Conservation (phyloP, 2,329 filamentous ascomycete genomes). For the Trichothecium roseum region DNA sequence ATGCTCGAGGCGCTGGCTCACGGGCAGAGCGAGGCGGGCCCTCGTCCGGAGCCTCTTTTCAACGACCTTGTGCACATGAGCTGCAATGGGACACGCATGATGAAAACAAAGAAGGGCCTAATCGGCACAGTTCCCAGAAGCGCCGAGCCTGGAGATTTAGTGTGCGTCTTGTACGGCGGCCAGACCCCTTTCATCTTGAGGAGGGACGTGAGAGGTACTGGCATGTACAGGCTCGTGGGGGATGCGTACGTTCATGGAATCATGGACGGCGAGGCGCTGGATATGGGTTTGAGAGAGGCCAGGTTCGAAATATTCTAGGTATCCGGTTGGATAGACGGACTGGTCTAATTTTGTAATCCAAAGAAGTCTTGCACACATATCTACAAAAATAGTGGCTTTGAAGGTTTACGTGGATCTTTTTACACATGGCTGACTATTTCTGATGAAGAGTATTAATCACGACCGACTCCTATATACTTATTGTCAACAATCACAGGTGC, state of each 20-base stretch:
- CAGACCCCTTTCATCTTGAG: conserved; percentile 9
- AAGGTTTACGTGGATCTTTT: too few relatives aligned
- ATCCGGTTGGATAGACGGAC: too few relatives aligned
- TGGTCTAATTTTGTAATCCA: too few relatives aligned
- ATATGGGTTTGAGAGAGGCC: conserved; percentile 1
- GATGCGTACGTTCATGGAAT: conserved; percentile 1
- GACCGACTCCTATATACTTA: too few relatives aligned
- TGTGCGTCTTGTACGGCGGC: conserved; percentile 7
- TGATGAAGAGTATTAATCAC: too few relatives aligned
- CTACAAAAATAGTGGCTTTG: too few relatives aligned
- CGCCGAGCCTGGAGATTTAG: conserved; percentile 4
- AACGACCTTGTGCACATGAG: conserved; percentile 6
- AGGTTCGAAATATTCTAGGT: too few relatives aligned
- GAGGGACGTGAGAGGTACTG: background rate
- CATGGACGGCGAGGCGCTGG: conserved; percentile 2
- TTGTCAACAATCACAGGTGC: too few relatives aligned
- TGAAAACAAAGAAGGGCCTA: conserved; percentile 3
- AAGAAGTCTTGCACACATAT: too few relatives aligned
- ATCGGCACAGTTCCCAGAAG: conserved; percentile 5
- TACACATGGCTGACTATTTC: too few relatives aligned
- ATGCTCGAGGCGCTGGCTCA: conserved; percentile 5
- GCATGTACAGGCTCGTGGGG: conserved; percentile 4
- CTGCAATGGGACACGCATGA: conserved; percentile 6
- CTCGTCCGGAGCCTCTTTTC: conserved; percentile 5
- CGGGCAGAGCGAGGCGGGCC: conserved; percentile 2